Evolutionary conservation across 129 eudicot species (phyloP), one percentile per base, ranked within the genome.

Genomic region (Flaveria ramosissima): DNA sequence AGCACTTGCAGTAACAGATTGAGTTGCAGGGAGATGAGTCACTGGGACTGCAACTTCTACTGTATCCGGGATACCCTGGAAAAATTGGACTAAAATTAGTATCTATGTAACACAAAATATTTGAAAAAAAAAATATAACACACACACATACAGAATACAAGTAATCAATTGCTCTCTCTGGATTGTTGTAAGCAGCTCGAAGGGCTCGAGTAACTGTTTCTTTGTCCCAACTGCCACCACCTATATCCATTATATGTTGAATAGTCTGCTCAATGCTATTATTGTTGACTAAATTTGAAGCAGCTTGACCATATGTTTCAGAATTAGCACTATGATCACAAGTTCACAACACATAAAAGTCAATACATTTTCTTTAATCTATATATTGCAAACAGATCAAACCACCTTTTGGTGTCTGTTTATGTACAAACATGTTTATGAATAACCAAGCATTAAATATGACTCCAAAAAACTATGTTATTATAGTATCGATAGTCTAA

Each of bases 151-250:
- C 98, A 4, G 97, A 85, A 84, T 93, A 93, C 59, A 93, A 81
- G 79, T 93, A 93, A 81, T 93, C 97, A 56, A 93, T 91, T 43
- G 98, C 98, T 80, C 96, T 85, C 78, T 93, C 98, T 47, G 97
- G 97, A 83, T 90, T 93, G 86, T 91, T 93, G 80, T 80, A 90
- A 77, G 98, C 98, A 78, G 97, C 98, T 83, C 88, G 96, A 81
- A 93, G 97, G 8, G 98, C 98, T 73, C 97, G 97, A 20, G 85
- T 78, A 51, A 93, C 98, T 8, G 92, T 89, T 66, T 93, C 97
- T 78, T 81, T 90, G 74, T 93, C 93, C 98, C 98, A 93, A 62
- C 81, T 89, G 78, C 98, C 97, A 81, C 98, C 97, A 52, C 98
- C 98, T 82, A 93, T 87, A 81, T 93, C 98, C 85, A 93, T 74